Evolutionary conservation across 2,329 filamentous ascomycete genomes (phyloP), one percentile per base, ranked within the genome.

Genomic region (Magnaporthales sp.): DNA sequence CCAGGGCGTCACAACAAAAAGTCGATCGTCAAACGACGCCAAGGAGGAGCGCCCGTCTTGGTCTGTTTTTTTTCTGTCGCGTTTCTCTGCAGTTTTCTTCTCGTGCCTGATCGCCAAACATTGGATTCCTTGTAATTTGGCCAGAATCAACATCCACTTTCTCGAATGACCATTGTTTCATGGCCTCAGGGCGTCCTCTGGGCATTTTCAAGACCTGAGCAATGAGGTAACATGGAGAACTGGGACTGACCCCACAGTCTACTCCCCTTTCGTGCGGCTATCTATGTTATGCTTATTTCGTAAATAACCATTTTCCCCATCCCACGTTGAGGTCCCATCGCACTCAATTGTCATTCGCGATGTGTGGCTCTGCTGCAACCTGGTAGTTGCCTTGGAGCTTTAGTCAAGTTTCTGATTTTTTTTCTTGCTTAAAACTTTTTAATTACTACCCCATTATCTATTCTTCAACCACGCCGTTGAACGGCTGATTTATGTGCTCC

Each of bases 91-190:
- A 15, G 3, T 7, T 58, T 58, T 22, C 54, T 58, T 58, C n/a
- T 58, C n/a, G 22, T 58, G 54, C 54, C 54, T 58, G 22, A 26
- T 58, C 22, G 9, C 24, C 54, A 26, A 58, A 22, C 24, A 2
- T 22, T 13, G 9, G n/a, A n/a, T 58, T 26, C 22, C 22, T 15
- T n/a, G 13, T 58, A n/a, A n/a, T 58, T 5, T 58, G 54, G n/a
- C 54, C 54, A 58, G 5, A 58, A 58, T 58, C 22, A 26, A 58
- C 24, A 22, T 58, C 54, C 54, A 22, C 54, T 58, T 19, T 38
- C 62, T 63, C 15, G n/a, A 63, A 46, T 51, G 31, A 63, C 62
- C 22, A 30, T 26, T 63, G 62, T 63, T 63, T 63, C 62, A 63
- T 32, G 29, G 60, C 60, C 22, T 62, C 29, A 4, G 60, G 60